Percentiles rank a stretch among this genome's conserved stretches.
Conservation (phyloP, 163 green algal genomes). For the Scenedesmus sp. region DNA sequence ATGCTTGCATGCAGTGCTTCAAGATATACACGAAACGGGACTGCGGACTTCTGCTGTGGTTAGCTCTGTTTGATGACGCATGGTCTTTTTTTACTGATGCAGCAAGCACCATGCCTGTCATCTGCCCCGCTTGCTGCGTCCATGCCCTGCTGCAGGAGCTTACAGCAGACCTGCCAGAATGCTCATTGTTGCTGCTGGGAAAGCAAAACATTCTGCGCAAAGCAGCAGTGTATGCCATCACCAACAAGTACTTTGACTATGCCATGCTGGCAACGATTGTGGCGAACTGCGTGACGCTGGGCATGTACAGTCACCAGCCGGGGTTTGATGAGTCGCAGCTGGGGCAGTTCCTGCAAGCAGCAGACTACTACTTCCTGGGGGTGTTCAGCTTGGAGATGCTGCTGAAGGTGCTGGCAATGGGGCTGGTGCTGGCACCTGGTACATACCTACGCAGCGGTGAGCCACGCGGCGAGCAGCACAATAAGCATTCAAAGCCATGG, state of each 20-base stretch:
- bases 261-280: slow-evolving; percentile 66
- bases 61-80: neutral
- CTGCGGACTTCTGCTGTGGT: no score
- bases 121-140: neutral
- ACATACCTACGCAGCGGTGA: slow-evolving; percentile 70
- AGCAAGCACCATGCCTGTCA: neutral
- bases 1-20: neutral
- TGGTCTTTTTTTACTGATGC: neutral
- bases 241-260: slow-evolving; percentile 58
- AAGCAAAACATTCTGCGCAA: slow-evolving; percentile 27
- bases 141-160: slow-evolving; percentile 8
- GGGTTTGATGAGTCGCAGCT: slow-evolving; percentile 56
- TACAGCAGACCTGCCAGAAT: slow-evolving; percentile 1
- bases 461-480: slow-evolving; percentile 25
- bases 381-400: slow-evolving; percentile 65
- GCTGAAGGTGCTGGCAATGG: slow-evolving; percentile 62
- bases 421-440: slow-evolving; percentile 46
- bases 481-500: neutral
- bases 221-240: slow-evolving; percentile 28
- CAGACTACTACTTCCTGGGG: slow-evolving; percentile 58
- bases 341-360: slow-evolving; percentile 28
- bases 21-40: neutral
- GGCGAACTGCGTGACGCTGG: slow-evolving; percentile 69
- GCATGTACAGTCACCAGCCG: slow-evolving; percentile 60
- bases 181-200: slow-evolving; percentile 31